Evolutionary conservation across 108 stramenopile genomes (phyloP).

Genomic region (Aurantiochytrium sp.): DNA sequence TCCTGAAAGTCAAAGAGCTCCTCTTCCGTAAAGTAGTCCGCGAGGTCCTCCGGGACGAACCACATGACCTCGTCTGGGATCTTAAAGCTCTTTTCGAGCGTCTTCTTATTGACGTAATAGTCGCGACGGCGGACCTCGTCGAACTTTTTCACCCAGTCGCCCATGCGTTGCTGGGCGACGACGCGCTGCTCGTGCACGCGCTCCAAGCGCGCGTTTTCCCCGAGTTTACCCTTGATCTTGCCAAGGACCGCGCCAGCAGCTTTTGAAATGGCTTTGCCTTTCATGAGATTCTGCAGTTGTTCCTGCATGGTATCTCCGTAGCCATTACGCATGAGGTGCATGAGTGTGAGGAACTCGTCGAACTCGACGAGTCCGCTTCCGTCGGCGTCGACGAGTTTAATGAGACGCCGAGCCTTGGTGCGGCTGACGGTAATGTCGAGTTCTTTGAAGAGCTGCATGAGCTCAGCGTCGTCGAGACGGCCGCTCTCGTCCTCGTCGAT

Average conservation of each 20-base stretch:
- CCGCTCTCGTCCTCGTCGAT: conserved; percentile 3
- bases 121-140: neutral
- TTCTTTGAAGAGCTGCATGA: neutral
- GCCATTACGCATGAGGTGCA: neutral
- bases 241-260: neutral
- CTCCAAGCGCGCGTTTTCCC: neutral
- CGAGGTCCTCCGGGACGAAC: conserved; percentile 17
- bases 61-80: conserved; percentile 18
- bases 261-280: neutral
- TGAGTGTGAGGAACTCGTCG: neutral
- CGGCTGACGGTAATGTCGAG: neutral
- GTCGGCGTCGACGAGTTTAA: neutral
- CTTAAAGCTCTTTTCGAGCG: conserved; percentile 3
- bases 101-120: neutral
- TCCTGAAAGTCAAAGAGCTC: neutral
- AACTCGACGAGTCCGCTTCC: neutral
- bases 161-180: neutral
- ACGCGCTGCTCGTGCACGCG: neutral
- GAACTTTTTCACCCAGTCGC: conserved; percentile 12
- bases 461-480: neutral
- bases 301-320: neutral
- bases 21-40: neutral
- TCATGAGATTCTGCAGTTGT: neutral
- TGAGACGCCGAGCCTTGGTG: neutral
- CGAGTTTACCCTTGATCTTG: conserved; percentile 8